Base-by-base conservation (phyloP, 139 green algal genomes). In the Raphidocelis subcapitata region DNA sequence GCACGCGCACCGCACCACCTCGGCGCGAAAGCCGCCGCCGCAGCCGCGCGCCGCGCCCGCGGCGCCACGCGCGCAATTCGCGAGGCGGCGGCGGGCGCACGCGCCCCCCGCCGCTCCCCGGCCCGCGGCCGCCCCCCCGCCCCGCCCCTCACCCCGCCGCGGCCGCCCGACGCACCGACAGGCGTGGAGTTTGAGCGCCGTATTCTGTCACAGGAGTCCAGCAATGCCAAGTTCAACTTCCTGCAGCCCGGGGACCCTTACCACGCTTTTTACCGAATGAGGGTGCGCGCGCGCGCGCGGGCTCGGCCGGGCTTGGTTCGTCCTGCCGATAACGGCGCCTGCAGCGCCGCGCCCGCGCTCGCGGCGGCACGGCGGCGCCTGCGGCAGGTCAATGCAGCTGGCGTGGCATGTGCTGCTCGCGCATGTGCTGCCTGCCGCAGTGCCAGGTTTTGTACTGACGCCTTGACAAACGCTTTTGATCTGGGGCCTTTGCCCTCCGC, bases 151-250 rank as follows among this genome's bases (percentile, higher is more conserved):
- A 26, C 8, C 37, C 2, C 59, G 10, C 24, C 59, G 23, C n/a
- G 23, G 57, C 31, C 12, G 33, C 20, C 16, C 59, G 65, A n/a
- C n/a, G n/a, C n/a, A 14, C 18, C 28, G n/a, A 63, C 87, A 97
- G 92, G 92, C 23, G 33, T 77, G 0, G 92, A 92, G 32, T 99
- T 99, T 73, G 96, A 99, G 81, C 81, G 92, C 60, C 83, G 88
- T 31, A 99, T 99, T 62, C 66, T 98, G 26, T 87, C 85, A 0
- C 95, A 92, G 26, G 91, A 99, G 82, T 85, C 88, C 36, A 90
- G 91, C 81, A 99, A 99, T 74, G 71, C 75, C 37, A 99, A 99
- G 82, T 99, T 99, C 85, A 97, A 93, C 79, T 99, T 99, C 82
- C 44, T 87, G 47, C 41, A 75, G 18, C 52, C 91, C n/a, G 90